Evolutionary conservation across 768 basidiomycete species (phyloP).

Genomic region (Pulveroboletus sp.): DNA sequence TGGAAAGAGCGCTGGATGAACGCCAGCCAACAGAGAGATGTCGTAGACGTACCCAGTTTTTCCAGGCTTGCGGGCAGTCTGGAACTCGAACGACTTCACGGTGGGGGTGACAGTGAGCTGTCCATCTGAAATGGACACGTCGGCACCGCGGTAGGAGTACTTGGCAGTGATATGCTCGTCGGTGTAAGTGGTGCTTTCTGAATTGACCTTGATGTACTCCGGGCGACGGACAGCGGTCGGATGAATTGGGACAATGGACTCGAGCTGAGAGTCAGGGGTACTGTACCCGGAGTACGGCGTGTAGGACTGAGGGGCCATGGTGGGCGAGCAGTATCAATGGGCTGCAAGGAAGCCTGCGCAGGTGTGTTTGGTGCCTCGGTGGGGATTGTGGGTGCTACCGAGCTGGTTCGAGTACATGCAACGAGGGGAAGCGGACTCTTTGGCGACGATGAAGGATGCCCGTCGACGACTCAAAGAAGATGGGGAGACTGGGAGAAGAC

Average conservation of each 20-base stretch:
- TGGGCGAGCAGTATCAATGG: conserved; percentile 33
- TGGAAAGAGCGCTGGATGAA: conserved; percentile 26
- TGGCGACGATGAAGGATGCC: conserved; percentile 9
- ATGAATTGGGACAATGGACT: conserved; percentile 67
- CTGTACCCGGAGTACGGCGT: conserved; percentile 58
- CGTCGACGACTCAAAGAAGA: neutral
- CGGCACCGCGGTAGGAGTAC: conserved; percentile 75
- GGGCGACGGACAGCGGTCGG: conserved; percentile 81
- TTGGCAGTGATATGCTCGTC: conserved; percentile 80
- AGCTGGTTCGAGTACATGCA: conserved; percentile 98
- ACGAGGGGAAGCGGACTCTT: conserved; percentile 35
- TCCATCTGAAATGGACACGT: conserved; percentile 65
- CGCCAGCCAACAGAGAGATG: conserved; percentile 1
- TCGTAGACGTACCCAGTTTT: conserved; percentile 78
- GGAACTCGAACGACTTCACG: conserved; percentile 81
- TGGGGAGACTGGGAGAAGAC: too few relatives aligned
- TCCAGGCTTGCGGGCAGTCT: conserved; percentile 77
- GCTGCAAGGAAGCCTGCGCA: conserved; percentile 59
- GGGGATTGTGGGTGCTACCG: conserved; percentile 80
- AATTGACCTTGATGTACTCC: conserved; percentile 72
- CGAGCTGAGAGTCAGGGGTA: conserved; percentile 69
- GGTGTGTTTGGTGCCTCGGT: conserved; percentile 85
- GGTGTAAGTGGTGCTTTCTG: conserved; percentile 75
- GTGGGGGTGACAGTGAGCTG: conserved; percentile 78
- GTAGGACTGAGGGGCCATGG: conserved; percentile 48